Evolutionary conservation across 768 basidiomycete species (phyloP), one percentile per base, ranked within the genome.

Genomic region (Boletus patriciae): DNA sequence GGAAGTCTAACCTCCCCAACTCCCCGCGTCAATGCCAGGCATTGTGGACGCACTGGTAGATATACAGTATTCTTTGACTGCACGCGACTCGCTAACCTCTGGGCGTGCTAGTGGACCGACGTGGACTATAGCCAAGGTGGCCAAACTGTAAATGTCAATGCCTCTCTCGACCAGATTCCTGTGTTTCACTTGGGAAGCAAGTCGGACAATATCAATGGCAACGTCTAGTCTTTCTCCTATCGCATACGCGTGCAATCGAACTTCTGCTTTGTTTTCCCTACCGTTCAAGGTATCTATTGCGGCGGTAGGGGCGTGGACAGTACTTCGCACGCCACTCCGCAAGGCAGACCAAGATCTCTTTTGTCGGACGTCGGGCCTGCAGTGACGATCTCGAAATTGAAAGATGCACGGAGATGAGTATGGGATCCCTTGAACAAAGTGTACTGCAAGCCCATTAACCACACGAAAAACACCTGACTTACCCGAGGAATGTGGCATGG

Each of bases 111-210:
- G 25, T 25, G 25, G 25, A 4, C 25, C 25, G 25, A 25, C 25
- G 25, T 25, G 25, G 4, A 4, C 25, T 25, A 25, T 25, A 4
- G 25, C 25, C 25, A 33, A 27, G 46, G 46, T 18, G 25, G 40
- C 6, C 33, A 36, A 36, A 47, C 8, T 2, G 29, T 45, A 15
- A 57, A 55, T 12, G 23, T 37, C 23, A 48, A 23, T n/a, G 56
- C 34, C 19, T 4, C 61, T 10, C 59, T 73, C 23, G 68, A 70
- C 46, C 60, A 71, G 46, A 75, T 76, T 16, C 75, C 71, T 2
- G 71, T 76, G 18, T 70, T 74, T 50, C 73, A 69, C 59, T 57
- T 74, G 33, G 73, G 71, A 18, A 57, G 48, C 21, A 74, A 70
- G 46, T 41, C 46, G 70, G 42, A 73, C 52, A 72, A 74, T 37